Conservation (phyloP, 495 filamentous ascomycete genomes). For the Trichoderma asperelloides region DNA sequence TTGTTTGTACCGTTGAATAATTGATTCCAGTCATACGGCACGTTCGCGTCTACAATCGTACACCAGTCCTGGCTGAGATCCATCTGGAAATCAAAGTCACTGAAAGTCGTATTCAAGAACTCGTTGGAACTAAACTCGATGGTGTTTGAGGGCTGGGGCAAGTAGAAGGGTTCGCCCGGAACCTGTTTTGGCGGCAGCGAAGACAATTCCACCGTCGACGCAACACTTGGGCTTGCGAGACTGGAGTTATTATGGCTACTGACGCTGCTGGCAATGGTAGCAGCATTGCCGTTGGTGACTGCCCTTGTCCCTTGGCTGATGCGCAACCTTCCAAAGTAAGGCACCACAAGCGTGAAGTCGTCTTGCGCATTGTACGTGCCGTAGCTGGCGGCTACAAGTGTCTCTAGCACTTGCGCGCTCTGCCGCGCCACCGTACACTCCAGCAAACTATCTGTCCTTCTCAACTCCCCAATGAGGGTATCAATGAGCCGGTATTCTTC, state of each 20-base stretch:
- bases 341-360: background rate
- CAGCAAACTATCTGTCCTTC: background rate
- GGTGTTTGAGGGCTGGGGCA: background rate
- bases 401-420: background rate
- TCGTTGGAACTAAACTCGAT: background rate
- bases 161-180: background rate
- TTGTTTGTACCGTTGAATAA: background rate
- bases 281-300: background rate
- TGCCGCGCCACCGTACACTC: background rate
- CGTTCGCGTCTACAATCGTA: background rate
- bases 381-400: background rate
- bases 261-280: background rate
- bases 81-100: conserved; percentile 3
- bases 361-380: background rate
- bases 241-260: background rate
- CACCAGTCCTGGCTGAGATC: conserved; percentile 2
- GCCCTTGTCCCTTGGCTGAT: background rate
- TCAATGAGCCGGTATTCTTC: background rate
- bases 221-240: background rate
- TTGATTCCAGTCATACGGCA: background rate
- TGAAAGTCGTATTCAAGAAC: background rate
- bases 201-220: background rate
- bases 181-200: background rate
- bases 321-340: background rate
- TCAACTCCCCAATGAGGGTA: background rate